phyloP scores from a whole-genome alignment of 306 rosid genomes.

The Malus asiatica region DNA sequence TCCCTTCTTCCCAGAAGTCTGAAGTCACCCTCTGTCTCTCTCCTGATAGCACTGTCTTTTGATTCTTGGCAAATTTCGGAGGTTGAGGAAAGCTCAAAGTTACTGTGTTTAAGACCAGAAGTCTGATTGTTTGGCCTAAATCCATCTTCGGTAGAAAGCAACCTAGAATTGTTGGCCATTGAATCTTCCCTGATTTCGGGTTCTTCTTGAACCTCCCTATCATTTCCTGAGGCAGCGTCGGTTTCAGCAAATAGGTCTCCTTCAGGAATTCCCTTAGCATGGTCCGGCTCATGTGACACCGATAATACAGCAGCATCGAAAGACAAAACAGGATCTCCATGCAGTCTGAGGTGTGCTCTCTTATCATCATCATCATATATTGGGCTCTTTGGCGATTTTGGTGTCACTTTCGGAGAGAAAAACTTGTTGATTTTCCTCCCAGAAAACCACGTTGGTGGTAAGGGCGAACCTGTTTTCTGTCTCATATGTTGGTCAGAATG shows the following conservation, averaged over 20 bases:
- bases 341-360: constrained; percentile 30
- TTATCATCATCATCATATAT: constrained; percentile 50
- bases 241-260: constrained; percentile 49
- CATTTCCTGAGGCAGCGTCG: constrained; percentile 30
- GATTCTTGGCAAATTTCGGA: constrained; percentile 49
- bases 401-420: constrained; percentile 53
- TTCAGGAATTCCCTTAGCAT: constrained; percentile 73
- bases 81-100: constrained; percentile 41
- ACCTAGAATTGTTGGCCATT: constrained; percentile 24
- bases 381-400: constrained; percentile 57
- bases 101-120: constrained; percentile 31
- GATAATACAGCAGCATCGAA: constrained; percentile 89
- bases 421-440: constrained; percentile 48
- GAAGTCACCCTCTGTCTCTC: constrained; percentile 95
- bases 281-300: constrained; percentile 67
- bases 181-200: constrained; percentile 40
- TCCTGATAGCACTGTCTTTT: constrained; percentile 87
- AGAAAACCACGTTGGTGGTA: constrained; percentile 71
- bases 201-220: constrained; percentile 23
- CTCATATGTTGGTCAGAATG: constrained; percentile 45
- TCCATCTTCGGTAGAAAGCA: constrained; percentile 21
- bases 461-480: constrained; percentile 60
- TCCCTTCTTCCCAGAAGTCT: constrained; percentile 85
- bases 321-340: constrained; percentile 62
- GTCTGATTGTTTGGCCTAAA: constrained; percentile 26